phyloP scores from a whole-genome alignment of 306 rosid genomes.

The Purshia tridentata region DNA sequence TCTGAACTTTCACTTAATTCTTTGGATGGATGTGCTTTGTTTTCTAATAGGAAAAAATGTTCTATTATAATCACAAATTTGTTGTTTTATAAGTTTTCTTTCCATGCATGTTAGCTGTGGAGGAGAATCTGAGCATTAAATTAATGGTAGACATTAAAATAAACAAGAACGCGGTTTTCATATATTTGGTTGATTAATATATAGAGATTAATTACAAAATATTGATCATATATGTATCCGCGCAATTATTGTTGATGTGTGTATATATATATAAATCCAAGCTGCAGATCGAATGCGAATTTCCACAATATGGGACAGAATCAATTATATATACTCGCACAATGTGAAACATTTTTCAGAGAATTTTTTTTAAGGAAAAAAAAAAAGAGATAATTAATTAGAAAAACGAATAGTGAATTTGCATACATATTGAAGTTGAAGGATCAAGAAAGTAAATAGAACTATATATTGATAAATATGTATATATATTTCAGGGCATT shows the following conservation, averaged over 20 bases:
- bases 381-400: not conserved
- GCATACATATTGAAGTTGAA: slow-evolving; percentile 20
- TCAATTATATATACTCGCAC: not conserved
- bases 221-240: not conserved
- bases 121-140: slow-evolving; percentile 15
- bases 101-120: slow-evolving; percentile 25
- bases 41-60: not conserved
- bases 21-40: slow-evolving; percentile 3
- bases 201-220: not conserved
- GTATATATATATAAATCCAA: not conserved
- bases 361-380: not conserved
- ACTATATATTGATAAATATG: slow-evolving; percentile 6
- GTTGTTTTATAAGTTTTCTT: not conserved
- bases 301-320: slow-evolving; percentile 2
- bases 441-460: slow-evolving; percentile 22
- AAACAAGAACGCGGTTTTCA: slow-evolving; percentile 27
- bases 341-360: not conserved
- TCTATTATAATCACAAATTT: not conserved
- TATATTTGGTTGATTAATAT: not conserved
- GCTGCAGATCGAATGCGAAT: not conserved
- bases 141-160: not conserved
- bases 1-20: not conserved
- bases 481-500: not conserved
- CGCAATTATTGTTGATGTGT: slow-evolving; percentile 13
- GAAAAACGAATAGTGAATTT: not conserved